A percentile compares a stretch with the other conserved stretches of the same genome.
These are phyloP conservation scores for Eucalyptus erythrocorys DNA, from an alignment of 345 rosid genomes.

Conservation along the genomic window DNA sequence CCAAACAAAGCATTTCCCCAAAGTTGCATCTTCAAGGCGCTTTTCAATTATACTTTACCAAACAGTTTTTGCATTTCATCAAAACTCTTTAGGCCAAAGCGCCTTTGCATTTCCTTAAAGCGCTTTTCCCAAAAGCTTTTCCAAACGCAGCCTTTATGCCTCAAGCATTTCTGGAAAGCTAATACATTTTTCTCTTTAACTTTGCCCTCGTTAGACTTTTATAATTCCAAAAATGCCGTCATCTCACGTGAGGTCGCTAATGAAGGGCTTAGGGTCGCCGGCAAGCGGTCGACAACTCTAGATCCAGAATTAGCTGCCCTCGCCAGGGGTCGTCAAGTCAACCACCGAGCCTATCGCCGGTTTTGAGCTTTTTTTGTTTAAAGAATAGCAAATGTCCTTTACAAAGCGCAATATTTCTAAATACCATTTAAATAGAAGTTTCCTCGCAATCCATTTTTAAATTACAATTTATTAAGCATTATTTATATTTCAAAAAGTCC, in stretches of 20 bases:
- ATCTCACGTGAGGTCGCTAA: fast-evolving
- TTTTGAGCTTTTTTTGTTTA: not conserved
- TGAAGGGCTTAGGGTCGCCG: no score
- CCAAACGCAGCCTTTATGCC: no score
- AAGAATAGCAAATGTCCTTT: not conserved
- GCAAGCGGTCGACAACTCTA: fast-evolving
- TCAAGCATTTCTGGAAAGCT: not conserved
- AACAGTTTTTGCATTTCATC: no score
- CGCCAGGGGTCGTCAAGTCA: fast-evolving
- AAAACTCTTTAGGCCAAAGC: no score
- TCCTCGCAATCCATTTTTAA: not conserved
- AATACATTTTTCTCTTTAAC: not conserved
- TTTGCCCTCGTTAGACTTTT: not conserved
- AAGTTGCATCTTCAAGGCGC: no score
- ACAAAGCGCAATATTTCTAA: not conserved
- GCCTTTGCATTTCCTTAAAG: no score
- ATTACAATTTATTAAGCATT: not conserved
- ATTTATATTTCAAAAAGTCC: not conserved
- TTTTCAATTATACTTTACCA: no score
- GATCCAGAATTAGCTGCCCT: fast-evolving
- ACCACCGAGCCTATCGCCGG: fast-evolving
- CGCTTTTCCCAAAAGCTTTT: not conserved
- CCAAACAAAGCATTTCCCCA: no score
- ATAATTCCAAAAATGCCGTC: not conserved
- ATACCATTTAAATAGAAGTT: no score